Evolutionary conservation across 805 yeast genomes (phyloP).

Genomic region (Saccharomycopsis sp.): DNA sequence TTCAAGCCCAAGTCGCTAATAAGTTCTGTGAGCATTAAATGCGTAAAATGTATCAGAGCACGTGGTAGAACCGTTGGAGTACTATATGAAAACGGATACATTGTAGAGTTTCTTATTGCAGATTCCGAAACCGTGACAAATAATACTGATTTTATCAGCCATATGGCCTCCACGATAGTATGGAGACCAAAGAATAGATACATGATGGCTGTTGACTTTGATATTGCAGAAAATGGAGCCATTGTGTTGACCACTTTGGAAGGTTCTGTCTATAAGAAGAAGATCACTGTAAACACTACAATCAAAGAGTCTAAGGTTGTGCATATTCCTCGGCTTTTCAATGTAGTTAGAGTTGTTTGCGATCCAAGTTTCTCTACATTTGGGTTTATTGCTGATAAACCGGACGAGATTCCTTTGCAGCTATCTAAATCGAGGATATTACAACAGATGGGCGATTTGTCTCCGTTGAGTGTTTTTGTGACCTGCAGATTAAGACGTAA

Average conservation of each 20-base stretch:
- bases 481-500: constrained; percentile 17
- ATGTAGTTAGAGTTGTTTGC: constrained; percentile 56
- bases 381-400: constrained; percentile 59
- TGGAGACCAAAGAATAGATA: constrained; percentile 61
- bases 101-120: constrained; percentile 35
- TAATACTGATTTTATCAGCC: constrained; percentile 35
- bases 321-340: constrained; percentile 47
- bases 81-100: constrained; percentile 54
- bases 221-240: constrained; percentile 61
- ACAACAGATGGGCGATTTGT: constrained; percentile 48
- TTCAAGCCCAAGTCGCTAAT: constrained; percentile 53
- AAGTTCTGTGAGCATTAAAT: constrained; percentile 35
- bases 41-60: constrained; percentile 30
- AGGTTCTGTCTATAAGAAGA: constrained; percentile 55
- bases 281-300: constrained; percentile 30
- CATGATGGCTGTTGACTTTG: constrained; percentile 59
- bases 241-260: constrained; percentile 58
- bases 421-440: constrained; percentile 41
- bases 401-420: constrained; percentile 50
- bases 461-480: constrained; percentile 34
- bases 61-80: constrained; percentile 42
- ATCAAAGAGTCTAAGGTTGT: constrained; percentile 43
- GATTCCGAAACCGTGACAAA: constrained; percentile 21
- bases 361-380: constrained; percentile 61
- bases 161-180: constrained; percentile 39